Base-by-base conservation (phyloP, 2,329 filamentous ascomycete genomes). In the Claviceps quebecensis region DNA sequence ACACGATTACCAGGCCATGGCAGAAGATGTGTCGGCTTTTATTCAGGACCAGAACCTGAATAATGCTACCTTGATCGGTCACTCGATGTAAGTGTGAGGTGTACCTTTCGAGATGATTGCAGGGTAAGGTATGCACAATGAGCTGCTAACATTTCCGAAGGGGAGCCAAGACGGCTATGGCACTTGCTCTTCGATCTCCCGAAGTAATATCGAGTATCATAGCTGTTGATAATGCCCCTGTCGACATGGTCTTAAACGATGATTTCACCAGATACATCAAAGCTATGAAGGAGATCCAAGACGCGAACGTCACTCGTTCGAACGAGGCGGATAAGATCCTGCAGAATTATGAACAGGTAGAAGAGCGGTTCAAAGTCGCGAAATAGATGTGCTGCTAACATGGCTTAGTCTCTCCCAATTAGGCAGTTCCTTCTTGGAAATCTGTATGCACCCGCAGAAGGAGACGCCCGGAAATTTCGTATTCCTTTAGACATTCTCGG, bases 161-260 rank as follows among this genome's bases (percentile, higher is more conserved):
- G 84, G 91, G 93, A 56, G 91, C 91, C 46, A 97, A 97, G 72
- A 83, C 85, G 2, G 88, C 87, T 59, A 96, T 97, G 91, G 75
- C 85, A 0, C 72, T 96, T 53, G 88, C 88, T 3, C 77, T 97
- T 38, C 73, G 77, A 44, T 75, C 80, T 1, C 87, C 87, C 0
- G 71, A 78, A 5, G 69, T 81, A 2, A 75, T 95, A 53, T 73
- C 76, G 16, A 80, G 84, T 59, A 71, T 97, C 49, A 77, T 96
- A 29, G 77, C 88, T 1, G 89, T 97, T 13, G 91, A 97, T 70
- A 97, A 97, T 63, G 88, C 90, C 4, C 91, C 91, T 2, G 76
- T 95, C 8, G 88, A 94, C 63, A 86, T 85, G 14, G 76, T 78
- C 0, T 74, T 97, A 3, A 77, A 79, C 56, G 80, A 77, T 56